Evolutionary conservation across 2,329 filamentous ascomycete genomes (phyloP).

Genomic region (Penicillium sp.): DNA sequence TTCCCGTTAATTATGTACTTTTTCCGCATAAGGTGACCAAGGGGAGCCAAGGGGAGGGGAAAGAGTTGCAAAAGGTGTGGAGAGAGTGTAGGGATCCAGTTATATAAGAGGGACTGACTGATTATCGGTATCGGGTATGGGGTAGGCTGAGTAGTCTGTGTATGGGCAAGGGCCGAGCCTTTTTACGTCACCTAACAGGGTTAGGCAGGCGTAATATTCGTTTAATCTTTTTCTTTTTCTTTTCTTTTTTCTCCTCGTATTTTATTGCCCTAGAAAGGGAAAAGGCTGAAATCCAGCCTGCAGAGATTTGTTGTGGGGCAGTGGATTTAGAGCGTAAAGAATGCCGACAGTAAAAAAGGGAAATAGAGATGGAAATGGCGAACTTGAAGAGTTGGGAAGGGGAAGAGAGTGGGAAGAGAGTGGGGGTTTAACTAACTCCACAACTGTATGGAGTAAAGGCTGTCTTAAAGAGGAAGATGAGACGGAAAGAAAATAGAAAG

Average conservation of each 20-base stretch:
- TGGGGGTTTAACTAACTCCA: constrained; percentile 10
- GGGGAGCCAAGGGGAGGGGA: background rate
- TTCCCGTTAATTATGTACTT: background rate
- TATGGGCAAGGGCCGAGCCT: constrained; percentile 20
- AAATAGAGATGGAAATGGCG: background rate
- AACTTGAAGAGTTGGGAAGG: background rate
- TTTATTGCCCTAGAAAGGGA: constrained; percentile 9
- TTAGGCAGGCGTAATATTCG: constrained; percentile 18
- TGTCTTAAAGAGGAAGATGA: constrained; percentile 13
- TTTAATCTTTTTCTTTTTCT: constrained; percentile 14
- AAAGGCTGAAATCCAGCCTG: constrained; percentile 13
- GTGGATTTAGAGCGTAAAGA: constrained; percentile 14
- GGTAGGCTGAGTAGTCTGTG: constrained; percentile 21
- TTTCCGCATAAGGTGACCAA: constrained; percentile 3
- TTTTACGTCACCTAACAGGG: constrained; percentile 25
- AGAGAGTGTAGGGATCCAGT: constrained; percentile 17
- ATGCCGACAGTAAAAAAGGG: constrained; percentile 19
- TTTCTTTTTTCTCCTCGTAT: constrained; percentile 12
- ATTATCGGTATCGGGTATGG: constrained; percentile 22
- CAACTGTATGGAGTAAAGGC: constrained; percentile 15
- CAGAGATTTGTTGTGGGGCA: constrained; percentile 25
- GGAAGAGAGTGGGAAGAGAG: background rate
- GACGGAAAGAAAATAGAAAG: constrained; percentile 2
- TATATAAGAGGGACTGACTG: constrained; percentile 22
- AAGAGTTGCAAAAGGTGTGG: constrained; percentile 11